Base-by-base conservation (phyloP, 768 basidiomycete species). In the Rhodotorula diobovata region DNA sequence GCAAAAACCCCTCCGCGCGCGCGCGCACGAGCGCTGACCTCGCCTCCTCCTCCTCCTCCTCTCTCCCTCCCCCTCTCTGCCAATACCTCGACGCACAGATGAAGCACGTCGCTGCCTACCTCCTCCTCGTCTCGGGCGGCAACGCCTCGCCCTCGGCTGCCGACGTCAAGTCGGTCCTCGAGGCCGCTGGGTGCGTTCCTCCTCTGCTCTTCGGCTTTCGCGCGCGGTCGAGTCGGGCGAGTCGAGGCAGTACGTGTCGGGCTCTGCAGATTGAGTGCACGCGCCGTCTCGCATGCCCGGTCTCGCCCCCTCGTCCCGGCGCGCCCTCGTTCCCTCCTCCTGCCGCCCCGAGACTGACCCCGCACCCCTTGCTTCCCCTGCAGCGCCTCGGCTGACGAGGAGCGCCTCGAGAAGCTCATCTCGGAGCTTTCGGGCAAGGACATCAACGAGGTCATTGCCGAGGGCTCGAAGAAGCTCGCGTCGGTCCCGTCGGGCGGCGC, bases 401-500 rank as follows among this genome's bases (percentile, higher is more conserved):
- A 86, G 54, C 89, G 90, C 76, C 85, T 97, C 78, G 82, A 85
- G 66, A 89, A 86, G 81, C 86, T 99, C 79, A 84, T 98, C 80
- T 85, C 89, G 66, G 94, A 98, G 84, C 88, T 99, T 76, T 80
- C 87, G 72, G 93, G 89, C 82, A 99, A 98, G 84, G 88, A 89
- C 81, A 82, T 94, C 81, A 87, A 90, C 83, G 82, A 86, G 89
- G 83, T 98, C 84, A 98, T 99, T 81, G 86, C 88, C 76, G 91
- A 92, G 81, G 96, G 96, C 65, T 89, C 89, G 53, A 81, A 86
- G 81, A 98, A 97, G 83, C 91, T 99, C 78, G 87, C 95, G 66
- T 98, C 96, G 79, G 96, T 96, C 79, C 95, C 96, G 70, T 94
- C 95, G 72, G 95, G 94, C 76, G 94, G 93, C 79, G 90, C 78